Evolutionary conservation across 2,329 filamentous ascomycete genomes (phyloP).

Genomic region (Mycocentrospora acerina): DNA sequence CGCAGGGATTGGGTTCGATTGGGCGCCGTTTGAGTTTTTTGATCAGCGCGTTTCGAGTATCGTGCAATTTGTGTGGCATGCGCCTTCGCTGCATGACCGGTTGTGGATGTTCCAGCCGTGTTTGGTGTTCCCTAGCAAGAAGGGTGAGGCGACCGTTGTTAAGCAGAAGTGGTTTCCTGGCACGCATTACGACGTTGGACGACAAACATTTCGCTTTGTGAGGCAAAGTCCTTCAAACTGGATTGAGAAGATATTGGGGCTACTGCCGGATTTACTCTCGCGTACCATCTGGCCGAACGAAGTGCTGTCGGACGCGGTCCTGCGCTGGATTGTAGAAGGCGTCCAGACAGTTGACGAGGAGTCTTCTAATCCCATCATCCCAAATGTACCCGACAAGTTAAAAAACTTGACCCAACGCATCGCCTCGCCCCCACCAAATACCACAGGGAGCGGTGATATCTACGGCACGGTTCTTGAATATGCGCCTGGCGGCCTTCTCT

Average conservation of each 20-base stretch:
- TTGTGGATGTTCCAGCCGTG: constrained; percentile 40
- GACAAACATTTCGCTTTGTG: constrained; percentile 39
- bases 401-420: constrained; percentile 13
- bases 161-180: constrained; percentile 41
- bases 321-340: constrained; percentile 33
- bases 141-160: constrained; percentile 12
- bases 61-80: constrained; percentile 39
- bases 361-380: constrained; percentile 17
- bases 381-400: constrained; percentile 15
- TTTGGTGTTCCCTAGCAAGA: constrained; percentile 18
- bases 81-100: constrained; percentile 35
- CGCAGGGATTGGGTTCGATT: constrained; percentile 39
- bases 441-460: constrained; percentile 36
- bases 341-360: constrained; percentile 18
- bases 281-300: constrained; percentile 37
- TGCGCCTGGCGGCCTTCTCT: constrained; percentile 29
- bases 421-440: constrained; percentile 6
- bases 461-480: constrained; percentile 33
- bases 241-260: constrained; percentile 29
- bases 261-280: constrained; percentile 27
- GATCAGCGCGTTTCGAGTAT: constrained; percentile 34
- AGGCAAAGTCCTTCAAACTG: constrained; percentile 28
- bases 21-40: constrained; percentile 41
- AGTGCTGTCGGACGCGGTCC: constrained; percentile 33
- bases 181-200: constrained; percentile 41